phyloP scores from a whole-genome alignment of 768 basidiomycete genomes.

The Boletus sensibilis region DNA sequence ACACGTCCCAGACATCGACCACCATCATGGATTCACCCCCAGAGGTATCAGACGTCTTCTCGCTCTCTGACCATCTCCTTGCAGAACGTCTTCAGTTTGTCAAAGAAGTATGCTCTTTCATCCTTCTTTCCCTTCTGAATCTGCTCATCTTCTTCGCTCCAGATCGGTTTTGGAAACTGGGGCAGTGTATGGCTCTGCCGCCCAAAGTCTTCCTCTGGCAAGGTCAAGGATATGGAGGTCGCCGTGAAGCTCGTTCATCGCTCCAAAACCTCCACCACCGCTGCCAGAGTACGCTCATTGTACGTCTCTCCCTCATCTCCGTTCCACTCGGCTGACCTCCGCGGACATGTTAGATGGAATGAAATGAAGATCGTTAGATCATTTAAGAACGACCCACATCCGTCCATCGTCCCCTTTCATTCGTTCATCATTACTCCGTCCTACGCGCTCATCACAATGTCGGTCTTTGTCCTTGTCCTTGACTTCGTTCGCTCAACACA shows the following conservation, averaged over 20 bases:
- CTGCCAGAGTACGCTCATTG: slow-evolving; percentile 87
- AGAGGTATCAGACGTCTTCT: slow-evolving; percentile 58
- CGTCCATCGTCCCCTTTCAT: slow-evolving; percentile 89
- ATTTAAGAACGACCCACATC: slow-evolving; percentile 83
- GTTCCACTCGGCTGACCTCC: slow-evolving; percentile 1
- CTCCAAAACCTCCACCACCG: slow-evolving; percentile 74
- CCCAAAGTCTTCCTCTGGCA: slow-evolving; percentile 50
- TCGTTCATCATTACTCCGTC: slow-evolving; percentile 91
- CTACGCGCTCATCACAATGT: slow-evolving; percentile 93
- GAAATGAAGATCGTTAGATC: slow-evolving; percentile 95
- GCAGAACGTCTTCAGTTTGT: slow-evolving; percentile 72
- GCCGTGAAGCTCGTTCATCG: slow-evolving; percentile 95
- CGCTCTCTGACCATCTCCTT: slow-evolving; percentile 69
- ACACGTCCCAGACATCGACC: neutral
- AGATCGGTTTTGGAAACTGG: slow-evolving; percentile 94
- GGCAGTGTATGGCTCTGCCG: slow-evolving; percentile 84
- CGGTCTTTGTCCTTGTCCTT: slow-evolving; percentile 32
- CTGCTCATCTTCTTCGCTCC: slow-evolving; percentile 5
- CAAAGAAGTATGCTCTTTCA: slow-evolving; percentile 54
- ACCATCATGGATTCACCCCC: slow-evolving; percentile 25
- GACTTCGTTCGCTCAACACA: slow-evolving; percentile 6
- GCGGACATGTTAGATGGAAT: slow-evolving; percentile 68
- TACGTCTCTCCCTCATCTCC: slow-evolving; percentile 38
- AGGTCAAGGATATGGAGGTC: slow-evolving; percentile 53
- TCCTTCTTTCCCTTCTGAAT: neutral